phyloP scores from a whole-genome alignment of 1,284 basidiomycete species.

The Lignosus rhinocerotis region DNA sequence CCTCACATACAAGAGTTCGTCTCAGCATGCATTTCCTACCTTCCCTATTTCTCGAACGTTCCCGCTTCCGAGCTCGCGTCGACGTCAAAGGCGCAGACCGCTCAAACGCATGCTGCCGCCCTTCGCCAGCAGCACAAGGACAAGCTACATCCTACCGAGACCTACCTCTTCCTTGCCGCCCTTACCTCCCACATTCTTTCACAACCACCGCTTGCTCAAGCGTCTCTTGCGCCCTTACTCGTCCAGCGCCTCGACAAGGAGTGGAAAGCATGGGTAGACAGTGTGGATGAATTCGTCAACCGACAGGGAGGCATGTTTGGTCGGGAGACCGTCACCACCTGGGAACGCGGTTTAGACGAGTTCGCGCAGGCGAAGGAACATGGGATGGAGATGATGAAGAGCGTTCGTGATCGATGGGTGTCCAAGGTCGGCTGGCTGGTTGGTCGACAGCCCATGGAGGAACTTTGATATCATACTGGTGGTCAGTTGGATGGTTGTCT shows the following conservation, averaged over 20 bases:
- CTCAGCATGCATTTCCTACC: constrained; percentile 71
- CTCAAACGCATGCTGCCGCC: constrained; percentile 40
- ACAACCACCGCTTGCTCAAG: constrained; percentile 65
- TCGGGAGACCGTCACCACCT: constrained; percentile 60
- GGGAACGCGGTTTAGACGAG: constrained; percentile 68
- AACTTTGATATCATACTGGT: constrained; percentile 32
- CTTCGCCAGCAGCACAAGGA: constrained; percentile 55
- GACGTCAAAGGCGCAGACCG: constrained; percentile 30
- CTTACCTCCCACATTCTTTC: constrained; percentile 66
- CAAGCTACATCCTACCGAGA: constrained; percentile 68
- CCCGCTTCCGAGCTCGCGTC: constrained; percentile 31
- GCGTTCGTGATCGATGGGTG: constrained; percentile 70
- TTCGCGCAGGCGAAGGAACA: constrained; percentile 55
- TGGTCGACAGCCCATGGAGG: constrained; percentile 63
- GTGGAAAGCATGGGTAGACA: constrained; percentile 76
- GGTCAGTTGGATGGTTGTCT: constrained; percentile 3
- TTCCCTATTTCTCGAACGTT: constrained; percentile 77
- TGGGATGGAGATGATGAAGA: constrained; percentile 53
- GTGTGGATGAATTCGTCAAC: constrained; percentile 68
- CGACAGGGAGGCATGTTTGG: constrained; percentile 78
- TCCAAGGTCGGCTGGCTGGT: constrained; percentile 76
- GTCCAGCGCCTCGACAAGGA: constrained; percentile 65
- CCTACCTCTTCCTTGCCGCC: constrained; percentile 67
- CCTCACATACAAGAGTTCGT: constrained; percentile 75
- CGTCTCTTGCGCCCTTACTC: constrained; percentile 55